Percentiles rank a stretch among this genome's conserved stretches.
Conservation (phyloP, 345 rosid species). For the Clausena lansium region DNA sequence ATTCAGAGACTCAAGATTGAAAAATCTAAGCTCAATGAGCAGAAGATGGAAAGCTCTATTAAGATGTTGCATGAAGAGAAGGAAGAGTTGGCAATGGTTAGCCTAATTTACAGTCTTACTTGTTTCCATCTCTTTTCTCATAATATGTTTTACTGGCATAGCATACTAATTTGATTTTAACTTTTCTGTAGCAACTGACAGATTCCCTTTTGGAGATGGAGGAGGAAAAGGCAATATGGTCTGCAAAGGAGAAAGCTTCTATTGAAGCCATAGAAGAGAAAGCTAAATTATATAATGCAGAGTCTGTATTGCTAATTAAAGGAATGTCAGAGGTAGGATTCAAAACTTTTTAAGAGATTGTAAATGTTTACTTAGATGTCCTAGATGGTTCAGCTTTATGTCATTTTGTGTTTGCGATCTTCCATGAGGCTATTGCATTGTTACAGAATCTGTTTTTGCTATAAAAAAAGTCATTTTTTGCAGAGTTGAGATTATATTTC, state of each 20-base stretch:
- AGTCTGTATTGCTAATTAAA: slow-evolving; percentile 44
- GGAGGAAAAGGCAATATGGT: slow-evolving; percentile 86
- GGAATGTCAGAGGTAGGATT: slow-evolving; percentile 55
- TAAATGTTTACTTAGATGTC: slow-evolving; percentile 3
- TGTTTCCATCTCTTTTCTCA: neutral
- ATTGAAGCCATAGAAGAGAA: slow-evolving; percentile 62
- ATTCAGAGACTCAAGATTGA: slow-evolving; percentile 60
- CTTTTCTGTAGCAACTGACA: slow-evolving; percentile 65
- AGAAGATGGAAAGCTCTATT: slow-evolving; percentile 48
- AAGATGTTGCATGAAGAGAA: slow-evolving; percentile 64
- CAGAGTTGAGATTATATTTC: neutral
- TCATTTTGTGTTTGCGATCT: neutral
- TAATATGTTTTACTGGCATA: neutral
- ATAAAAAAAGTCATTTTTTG: neutral
- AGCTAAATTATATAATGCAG: slow-evolving; percentile 35
- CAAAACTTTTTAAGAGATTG: slow-evolving; percentile 3
- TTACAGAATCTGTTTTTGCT: neutral
- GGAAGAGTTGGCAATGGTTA: slow-evolving; percentile 90
- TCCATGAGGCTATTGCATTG: neutral
- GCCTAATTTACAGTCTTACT: slow-evolving; percentile 1
- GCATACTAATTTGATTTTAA: neutral
- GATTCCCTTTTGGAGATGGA: slow-evolving; percentile 85
- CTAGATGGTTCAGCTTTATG: neutral
- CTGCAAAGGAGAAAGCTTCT: slow-evolving; percentile 67
- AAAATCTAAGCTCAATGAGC: slow-evolving; percentile 49